A percentile compares a stretch with the other conserved stretches of the same genome.
Evolutionary conservation across 2,329 filamentous ascomycete genomes (phyloP).

Genomic region (Sodiomyces alkalinus): DNA sequence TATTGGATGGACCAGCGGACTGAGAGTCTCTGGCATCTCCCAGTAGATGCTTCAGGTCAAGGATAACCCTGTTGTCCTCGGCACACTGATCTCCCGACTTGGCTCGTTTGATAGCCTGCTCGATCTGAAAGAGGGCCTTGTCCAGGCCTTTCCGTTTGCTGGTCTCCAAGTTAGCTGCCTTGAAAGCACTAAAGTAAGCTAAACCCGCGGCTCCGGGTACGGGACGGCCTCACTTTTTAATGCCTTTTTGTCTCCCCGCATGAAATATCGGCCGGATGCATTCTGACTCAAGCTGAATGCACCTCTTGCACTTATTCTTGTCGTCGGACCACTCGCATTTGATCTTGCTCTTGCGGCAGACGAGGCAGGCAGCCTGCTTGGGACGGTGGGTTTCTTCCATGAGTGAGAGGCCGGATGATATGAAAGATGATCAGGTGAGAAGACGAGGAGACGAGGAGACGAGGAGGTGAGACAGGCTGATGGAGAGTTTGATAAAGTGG

Average conservation of each 20-base stretch:
- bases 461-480: too few species aligned
- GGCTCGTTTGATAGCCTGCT: constrained; percentile 49
- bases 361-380: constrained; percentile 41
- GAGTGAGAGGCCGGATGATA: constrained; percentile 1
- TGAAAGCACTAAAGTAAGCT: background rate
- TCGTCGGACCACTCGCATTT: constrained; percentile 43
- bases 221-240: constrained; percentile 47
- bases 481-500: too few species aligned
- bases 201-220: too few species aligned
- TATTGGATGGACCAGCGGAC: constrained; percentile 7
- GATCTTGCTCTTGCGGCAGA: constrained; percentile 53
- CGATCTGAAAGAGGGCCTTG: constrained; percentile 59
- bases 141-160: constrained; percentile 63
- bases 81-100: constrained; percentile 26
- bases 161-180: constrained; percentile 3
- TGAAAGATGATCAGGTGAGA: too few species aligned
- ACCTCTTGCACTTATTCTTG: constrained; percentile 43
- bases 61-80: constrained; percentile 28
- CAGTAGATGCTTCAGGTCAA: constrained; percentile 25
- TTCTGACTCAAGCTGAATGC: constrained; percentile 38
- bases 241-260: constrained; percentile 57
- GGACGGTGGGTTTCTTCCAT: constrained; percentile 8
- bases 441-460: too few species aligned
- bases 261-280: constrained; percentile 61
- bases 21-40: constrained; percentile 10